Percentiles rank a stretch among this genome's conserved stretches.
phyloP scores from a whole-genome alignment of 257 asterid species.

The Primulina tabacum region DNA sequence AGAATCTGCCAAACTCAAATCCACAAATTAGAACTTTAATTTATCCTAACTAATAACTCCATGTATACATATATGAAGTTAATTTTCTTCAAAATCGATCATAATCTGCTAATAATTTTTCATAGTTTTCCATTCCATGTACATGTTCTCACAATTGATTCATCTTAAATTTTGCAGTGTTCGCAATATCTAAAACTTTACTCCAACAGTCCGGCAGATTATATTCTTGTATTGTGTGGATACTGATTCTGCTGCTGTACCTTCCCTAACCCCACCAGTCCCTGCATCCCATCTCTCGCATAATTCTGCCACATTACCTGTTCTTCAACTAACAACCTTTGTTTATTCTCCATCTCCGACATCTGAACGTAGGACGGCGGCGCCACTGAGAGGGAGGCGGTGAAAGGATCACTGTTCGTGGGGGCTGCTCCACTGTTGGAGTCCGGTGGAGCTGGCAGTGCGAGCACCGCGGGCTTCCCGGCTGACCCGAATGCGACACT shows the following conservation, averaged over 20 bases:
- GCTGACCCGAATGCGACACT: constrained; percentile 84
- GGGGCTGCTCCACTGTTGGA: constrained; percentile 30
- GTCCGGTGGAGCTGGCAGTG: constrained; percentile 77
- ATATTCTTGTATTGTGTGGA: constrained; percentile 40
- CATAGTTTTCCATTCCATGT: neutral
- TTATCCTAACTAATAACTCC: neutral
- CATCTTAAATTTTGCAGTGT: too few species aligned
- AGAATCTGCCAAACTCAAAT: neutral
- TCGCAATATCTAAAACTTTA: too few species aligned
- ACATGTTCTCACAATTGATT: too few species aligned
- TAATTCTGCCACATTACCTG: constrained; percentile 89
- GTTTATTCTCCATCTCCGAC: constrained; percentile 94
- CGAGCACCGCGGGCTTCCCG: constrained; percentile 76
- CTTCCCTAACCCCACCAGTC: constrained; percentile 49
- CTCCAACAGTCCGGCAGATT: too few species aligned
- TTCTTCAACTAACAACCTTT: constrained; percentile 59
- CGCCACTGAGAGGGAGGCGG: constrained; percentile 65
- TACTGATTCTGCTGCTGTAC: constrained; percentile 35
- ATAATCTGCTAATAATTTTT: neutral
- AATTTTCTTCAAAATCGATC: neutral
- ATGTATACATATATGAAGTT: neutral
- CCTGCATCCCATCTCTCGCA: constrained; percentile 77
- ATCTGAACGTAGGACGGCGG: constrained; percentile 90
- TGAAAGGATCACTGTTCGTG: constrained; percentile 45
- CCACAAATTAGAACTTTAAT: neutral